phyloP scores from a whole-genome alignment of 78 protist genomes.

The slime mould (Dictyostelium discoideum) region DNA sequence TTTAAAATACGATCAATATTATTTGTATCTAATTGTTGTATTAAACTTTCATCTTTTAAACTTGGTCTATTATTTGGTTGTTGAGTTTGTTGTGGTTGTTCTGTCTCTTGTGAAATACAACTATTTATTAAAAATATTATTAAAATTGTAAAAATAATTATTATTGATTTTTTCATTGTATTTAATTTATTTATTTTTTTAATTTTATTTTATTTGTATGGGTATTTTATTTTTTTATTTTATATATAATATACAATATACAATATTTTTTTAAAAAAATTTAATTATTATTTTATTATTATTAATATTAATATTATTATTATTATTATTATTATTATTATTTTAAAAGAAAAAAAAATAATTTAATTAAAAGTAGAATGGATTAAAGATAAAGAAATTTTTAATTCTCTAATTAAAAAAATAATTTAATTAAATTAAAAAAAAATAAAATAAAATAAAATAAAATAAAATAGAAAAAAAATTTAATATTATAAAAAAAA shows the following conservation, averaged over 20 bases:
- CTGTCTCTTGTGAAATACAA: not conserved
- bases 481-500: too few relatives aligned
- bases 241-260: too few relatives aligned
- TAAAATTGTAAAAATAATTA: not conserved
- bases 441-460: too few relatives aligned
- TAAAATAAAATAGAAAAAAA: too few relatives aligned
- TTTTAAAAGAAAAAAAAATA: too few relatives aligned
- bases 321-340: too few relatives aligned
- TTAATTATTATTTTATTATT: too few relatives aligned
- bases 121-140: not conserved
- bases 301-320: too few relatives aligned
- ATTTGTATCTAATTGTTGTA: not conserved
- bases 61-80: not conserved
- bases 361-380: too few relatives aligned
- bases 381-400: too few relatives aligned
- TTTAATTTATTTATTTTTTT: not conserved
- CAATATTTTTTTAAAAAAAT: not conserved
- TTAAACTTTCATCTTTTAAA: conserved; percentile 1
- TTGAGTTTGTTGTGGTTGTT: not conserved
- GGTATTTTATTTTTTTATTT: not conserved
- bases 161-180: not conserved
- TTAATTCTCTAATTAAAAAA: too few relatives aligned
- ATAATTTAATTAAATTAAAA: too few relatives aligned
- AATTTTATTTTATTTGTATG: not conserved
- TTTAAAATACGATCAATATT: conserved; percentile 17